Conservation (phyloP, 2,329 filamentous ascomycete genomes). For the Lachnellula subtilissima region DNA sequence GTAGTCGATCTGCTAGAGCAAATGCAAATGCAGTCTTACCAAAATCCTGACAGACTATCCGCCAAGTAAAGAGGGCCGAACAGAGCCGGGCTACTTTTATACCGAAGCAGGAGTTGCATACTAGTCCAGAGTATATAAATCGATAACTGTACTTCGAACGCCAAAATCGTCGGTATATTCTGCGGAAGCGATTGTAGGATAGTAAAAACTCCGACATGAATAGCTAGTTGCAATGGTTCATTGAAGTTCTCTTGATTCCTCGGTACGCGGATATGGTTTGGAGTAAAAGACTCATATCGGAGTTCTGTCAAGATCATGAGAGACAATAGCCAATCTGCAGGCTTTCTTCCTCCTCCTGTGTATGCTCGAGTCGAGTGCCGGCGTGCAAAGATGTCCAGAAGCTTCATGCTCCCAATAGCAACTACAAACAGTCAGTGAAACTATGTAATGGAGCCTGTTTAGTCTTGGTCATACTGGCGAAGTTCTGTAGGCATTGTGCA, state of each 20-base stretch:
- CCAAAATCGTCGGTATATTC: constrained; percentile 32
- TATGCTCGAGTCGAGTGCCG: constrained; percentile 33
- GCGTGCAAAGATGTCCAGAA: constrained; percentile 37
- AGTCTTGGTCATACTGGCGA: constrained; percentile 28
- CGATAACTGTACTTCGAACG: constrained; percentile 35
- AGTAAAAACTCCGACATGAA: constrained; percentile 33
- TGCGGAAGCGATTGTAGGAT: constrained; percentile 35
- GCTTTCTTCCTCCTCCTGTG: constrained; percentile 23
- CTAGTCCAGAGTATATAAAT: constrained; percentile 39
- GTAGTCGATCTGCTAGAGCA: background rate
- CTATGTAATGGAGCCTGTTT: background rate
- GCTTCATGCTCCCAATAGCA: constrained; percentile 37
- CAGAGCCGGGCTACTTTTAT: constrained; percentile 34
- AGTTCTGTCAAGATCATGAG: constrained; percentile 37
- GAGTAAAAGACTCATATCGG: constrained; percentile 40
- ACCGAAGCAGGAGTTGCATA: constrained; percentile 35
- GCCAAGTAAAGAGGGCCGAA: constrained; percentile 37
- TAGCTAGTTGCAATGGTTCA: constrained; percentile 32
- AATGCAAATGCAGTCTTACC: constrained; percentile 23
- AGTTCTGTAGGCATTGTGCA: constrained; percentile 31
- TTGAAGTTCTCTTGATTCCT: constrained; percentile 32
- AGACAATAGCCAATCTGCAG: constrained; percentile 28
- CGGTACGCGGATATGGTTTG: constrained; percentile 35
- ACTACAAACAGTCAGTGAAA: constrained; percentile 24
- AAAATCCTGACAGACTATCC: constrained; percentile 35